Evolutionary conservation across 306 rosid genomes (phyloP), one percentile per base, ranked within the genome.

Genomic region (Betula pendula): DNA sequence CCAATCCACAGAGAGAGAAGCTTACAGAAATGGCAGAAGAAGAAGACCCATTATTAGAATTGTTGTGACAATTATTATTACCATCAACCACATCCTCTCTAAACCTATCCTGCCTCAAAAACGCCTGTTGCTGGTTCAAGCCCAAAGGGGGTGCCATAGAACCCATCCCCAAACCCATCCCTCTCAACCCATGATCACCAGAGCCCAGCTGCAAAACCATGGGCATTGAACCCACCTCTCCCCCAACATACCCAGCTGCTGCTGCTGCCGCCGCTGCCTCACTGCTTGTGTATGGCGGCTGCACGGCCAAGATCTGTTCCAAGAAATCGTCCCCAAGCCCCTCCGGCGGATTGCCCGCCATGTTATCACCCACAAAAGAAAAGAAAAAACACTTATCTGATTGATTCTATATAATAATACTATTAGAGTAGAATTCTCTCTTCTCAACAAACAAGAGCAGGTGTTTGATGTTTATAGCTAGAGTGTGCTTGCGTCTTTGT

Each of bases 261-360:
- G 50, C 83, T 4, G 53, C 45, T 51, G 70, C 77, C 5, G 68
- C 83, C 3, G 65, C 48, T 3, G 56, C 79, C 4, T 80, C 88
- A 6, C 75, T 69, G 22, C 48, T 81, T 63, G 73, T 35, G 27
- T 85, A 85, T 2, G 78, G 4, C 8, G 89, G 81, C 9, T 92
- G 94, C 62, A 81, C 97, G 0, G 93, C 86, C 49, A 92, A 52
- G 82, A 96, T 96, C 97, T 96, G 94, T 82, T 92, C 97, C 24
- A 92, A 84, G 83, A 92, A 92, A 86, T 92, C 97, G 49, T 96
- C 99, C 1, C 92, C 92, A 42, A 92, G 84, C 9, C 96, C 92
- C 82, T 91, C 94, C 14, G 91, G 85, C 16, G 86, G 80, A 76
- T 89, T 90, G 27, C 93, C 91, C 60, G 93, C 96, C 99, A 95